Conservation (phyloP, 331 rosid species). For the Stylosanthes scabra region DNA sequence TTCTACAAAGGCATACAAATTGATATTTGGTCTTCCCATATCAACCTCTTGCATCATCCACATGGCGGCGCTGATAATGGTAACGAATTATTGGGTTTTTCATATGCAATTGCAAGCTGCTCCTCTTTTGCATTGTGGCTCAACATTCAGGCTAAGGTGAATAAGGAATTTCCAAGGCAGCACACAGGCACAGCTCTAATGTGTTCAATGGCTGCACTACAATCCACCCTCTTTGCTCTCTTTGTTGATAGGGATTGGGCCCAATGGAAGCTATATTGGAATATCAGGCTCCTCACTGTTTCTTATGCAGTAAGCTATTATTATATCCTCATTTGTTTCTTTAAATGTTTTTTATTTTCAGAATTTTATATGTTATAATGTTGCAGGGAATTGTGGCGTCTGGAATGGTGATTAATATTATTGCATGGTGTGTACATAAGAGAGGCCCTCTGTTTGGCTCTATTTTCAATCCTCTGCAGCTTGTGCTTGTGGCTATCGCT, state of each 20-base stretch:
- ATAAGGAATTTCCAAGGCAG: conserved; percentile 39
- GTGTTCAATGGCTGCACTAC: conserved; percentile 50
- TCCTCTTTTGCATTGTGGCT: conserved; percentile 63
- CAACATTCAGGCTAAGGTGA: conserved; percentile 63
- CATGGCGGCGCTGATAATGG: background rate
- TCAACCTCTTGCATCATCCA: too few relatives aligned
- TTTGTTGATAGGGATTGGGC: conserved; percentile 54
- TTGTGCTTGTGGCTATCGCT: conserved; percentile 44
- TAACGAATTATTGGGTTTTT: conserved; percentile 46
- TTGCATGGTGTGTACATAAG: conserved; percentile 44
- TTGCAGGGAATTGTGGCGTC: conserved; percentile 50
- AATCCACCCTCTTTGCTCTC: conserved; percentile 49
- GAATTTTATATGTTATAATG: background rate
- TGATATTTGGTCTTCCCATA: too few relatives aligned
- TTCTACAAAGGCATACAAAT: too few relatives aligned
- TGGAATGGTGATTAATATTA: conserved; percentile 38
- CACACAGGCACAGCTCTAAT: conserved; percentile 48
- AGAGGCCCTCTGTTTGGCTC: conserved; percentile 53
- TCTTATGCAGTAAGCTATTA: background rate
- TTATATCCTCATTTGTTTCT: too few relatives aligned
- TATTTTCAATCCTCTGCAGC: conserved; percentile 48
- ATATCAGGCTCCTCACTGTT: conserved; percentile 51
- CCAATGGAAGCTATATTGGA: conserved; percentile 58
- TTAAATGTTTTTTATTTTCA: too few relatives aligned
- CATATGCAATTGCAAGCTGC: conserved; percentile 55